A percentile compares a stretch with the other conserved stretches of the same genome.
Conservation (phyloP, 495 filamentous ascomycete genomes). For the Tuber calosporum region DNA sequence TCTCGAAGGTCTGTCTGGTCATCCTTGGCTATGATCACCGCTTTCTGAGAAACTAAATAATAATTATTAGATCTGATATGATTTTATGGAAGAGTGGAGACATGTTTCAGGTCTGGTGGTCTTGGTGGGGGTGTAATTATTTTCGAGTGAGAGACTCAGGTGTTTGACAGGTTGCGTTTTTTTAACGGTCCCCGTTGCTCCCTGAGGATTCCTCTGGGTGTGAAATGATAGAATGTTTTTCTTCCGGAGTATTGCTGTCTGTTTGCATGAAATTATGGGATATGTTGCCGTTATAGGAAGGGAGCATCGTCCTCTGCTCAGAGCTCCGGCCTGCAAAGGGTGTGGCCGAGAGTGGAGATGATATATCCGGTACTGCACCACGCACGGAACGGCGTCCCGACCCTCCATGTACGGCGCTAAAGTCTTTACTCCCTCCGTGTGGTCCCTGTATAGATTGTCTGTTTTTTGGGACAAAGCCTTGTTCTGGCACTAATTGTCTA, state of each 20-base stretch:
- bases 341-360: background rate
- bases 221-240: background rate
- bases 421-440: no score
- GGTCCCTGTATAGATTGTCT: no score
- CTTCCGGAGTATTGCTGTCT: background rate
- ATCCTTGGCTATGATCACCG: background rate
- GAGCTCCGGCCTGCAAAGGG: background rate
- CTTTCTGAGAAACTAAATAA: background rate
- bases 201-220: background rate
- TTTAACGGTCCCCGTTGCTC: background rate
- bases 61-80: background rate
- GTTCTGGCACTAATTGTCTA: no score
- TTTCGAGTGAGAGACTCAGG: background rate
- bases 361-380: background rate
- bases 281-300: background rate
- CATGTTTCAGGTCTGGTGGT: background rate
- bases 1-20: background rate
- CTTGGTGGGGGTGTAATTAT: background rate
- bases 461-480: no score
- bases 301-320: background rate
- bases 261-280: background rate
- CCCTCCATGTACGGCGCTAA: no score
- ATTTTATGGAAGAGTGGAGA: background rate
- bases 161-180: background rate
- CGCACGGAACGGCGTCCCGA: background rate